These are phyloP conservation scores for Amaranthus palmeri DNA, from an alignment of 148 eudicot species.

Conservation along the genomic window DNA sequence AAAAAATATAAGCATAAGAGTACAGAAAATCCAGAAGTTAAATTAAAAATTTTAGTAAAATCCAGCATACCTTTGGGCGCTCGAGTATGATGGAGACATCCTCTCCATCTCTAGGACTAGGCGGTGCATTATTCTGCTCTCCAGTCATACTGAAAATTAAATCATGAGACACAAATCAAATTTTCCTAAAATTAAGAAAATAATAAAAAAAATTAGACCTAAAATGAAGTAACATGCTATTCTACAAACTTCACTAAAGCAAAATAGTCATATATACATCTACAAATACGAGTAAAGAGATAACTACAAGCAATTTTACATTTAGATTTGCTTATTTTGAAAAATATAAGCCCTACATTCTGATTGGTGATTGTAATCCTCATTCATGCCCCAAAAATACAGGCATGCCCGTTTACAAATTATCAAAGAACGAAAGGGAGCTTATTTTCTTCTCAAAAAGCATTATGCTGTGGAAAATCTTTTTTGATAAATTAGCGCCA, in stretches of 20 bases:
- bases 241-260: background rate
- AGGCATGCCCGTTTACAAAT: no score
- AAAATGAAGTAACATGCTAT: background rate
- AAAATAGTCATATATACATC: background rate
- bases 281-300: no score
- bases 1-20: background rate
- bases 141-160: conserved; percentile 76
- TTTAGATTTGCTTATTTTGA: no score
- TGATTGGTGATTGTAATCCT: no score
- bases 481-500: no score
- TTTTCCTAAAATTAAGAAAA: conserved; percentile 4
- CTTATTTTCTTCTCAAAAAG: no score
- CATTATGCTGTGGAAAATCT: no score
- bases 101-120: conserved; percentile 88
- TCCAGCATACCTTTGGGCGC: conserved; percentile 60
- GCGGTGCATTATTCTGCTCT: conserved; percentile 76
- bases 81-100: conserved; percentile 62
- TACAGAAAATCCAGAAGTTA: background rate
- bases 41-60: background rate
- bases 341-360: no score
- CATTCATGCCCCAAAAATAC: no score
- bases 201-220: background rate
- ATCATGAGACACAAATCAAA: conserved; percentile 25
- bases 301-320: no score
- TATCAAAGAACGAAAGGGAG: no score